Conservation (phyloP, 768 basidiomycete species). For the Mycena rebaudengoi region DNA sequence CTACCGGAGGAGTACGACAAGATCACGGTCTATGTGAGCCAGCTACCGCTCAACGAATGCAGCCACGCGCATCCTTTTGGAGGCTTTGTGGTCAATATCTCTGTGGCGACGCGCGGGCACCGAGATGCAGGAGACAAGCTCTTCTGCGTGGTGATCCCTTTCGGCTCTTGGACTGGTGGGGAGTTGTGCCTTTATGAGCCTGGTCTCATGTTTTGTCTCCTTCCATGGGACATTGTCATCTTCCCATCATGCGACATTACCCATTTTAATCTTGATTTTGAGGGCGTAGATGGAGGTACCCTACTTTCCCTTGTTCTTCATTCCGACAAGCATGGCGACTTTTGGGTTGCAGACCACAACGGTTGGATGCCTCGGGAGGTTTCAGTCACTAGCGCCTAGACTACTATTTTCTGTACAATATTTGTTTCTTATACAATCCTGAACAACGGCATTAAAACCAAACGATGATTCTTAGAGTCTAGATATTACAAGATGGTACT, state of each 20-base stretch:
- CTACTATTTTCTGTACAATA: no score
- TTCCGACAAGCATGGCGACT: background rate
- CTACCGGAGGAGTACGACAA: constrained; percentile 21
- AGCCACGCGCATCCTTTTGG: constrained; percentile 26
- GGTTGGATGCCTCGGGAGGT: no score
- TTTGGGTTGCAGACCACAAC: background rate
- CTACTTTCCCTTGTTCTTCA: constrained; percentile 1
- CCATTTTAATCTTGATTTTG: constrained; percentile 10
- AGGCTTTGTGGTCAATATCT: constrained; percentile 33
- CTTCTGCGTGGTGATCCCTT: constrained; percentile 34
- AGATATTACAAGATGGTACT: no score
- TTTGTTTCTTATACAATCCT: no score
- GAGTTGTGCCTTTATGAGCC: constrained; percentile 33
- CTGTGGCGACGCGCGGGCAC: constrained; percentile 31
- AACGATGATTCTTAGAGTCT: no score
- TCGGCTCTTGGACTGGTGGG: constrained; percentile 34
- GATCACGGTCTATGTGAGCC: constrained; percentile 11
- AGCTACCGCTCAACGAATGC: constrained; percentile 8
- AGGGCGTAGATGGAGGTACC: background rate
- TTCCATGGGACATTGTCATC: constrained; percentile 27
- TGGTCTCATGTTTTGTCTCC: constrained; percentile 29
- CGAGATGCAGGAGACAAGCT: constrained; percentile 28
- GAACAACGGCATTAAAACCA: no score
- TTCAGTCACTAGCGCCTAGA: no score
- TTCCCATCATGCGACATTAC: constrained; percentile 8